Evolutionary conservation across 345 rosid species (phyloP).

Genomic region (Salix purpurea): DNA sequence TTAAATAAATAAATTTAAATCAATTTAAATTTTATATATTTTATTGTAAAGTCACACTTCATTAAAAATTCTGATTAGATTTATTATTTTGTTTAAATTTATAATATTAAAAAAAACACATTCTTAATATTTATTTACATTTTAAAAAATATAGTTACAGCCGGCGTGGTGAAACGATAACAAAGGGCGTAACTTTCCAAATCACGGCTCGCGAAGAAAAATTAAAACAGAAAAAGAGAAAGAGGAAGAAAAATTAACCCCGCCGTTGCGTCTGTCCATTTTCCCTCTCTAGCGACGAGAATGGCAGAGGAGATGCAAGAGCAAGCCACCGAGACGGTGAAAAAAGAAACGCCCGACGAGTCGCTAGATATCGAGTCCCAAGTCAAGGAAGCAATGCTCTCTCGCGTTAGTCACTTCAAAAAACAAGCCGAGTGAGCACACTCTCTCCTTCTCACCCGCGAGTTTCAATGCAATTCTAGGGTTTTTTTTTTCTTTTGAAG

Average conservation of each 20-base stretch:
- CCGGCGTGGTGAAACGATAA: too few species aligned
- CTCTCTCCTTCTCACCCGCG: neutral
- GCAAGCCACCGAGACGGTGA: slow-evolving; percentile 8
- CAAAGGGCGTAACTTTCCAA: neutral
- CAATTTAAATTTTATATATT: too few species aligned
- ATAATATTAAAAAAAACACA: too few species aligned
- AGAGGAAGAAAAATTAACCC: too few species aligned
- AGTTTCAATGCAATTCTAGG: neutral
- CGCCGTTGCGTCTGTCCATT: neutral
- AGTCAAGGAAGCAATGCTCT: slow-evolving; percentile 62
- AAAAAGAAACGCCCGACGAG: slow-evolving; percentile 11
- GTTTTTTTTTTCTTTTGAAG: neutral
- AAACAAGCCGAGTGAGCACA: slow-evolving; percentile 58
- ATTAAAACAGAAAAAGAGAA: neutral
- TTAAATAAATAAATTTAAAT: too few species aligned
- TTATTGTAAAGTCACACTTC: too few species aligned
- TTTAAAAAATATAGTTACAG: too few species aligned
- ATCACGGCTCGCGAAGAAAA: neutral
- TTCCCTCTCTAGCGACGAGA: neutral
- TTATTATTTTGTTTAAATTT: too few species aligned
- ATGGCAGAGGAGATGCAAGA: slow-evolving; percentile 40
- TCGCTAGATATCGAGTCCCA: slow-evolving; percentile 41
- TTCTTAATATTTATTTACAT: too few species aligned
- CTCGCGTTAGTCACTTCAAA: slow-evolving; percentile 63
- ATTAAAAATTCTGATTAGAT: too few species aligned